Base-by-base conservation (phyloP, 305 asterid genomes). In the Fraxinus xanthoxyloides region DNA sequence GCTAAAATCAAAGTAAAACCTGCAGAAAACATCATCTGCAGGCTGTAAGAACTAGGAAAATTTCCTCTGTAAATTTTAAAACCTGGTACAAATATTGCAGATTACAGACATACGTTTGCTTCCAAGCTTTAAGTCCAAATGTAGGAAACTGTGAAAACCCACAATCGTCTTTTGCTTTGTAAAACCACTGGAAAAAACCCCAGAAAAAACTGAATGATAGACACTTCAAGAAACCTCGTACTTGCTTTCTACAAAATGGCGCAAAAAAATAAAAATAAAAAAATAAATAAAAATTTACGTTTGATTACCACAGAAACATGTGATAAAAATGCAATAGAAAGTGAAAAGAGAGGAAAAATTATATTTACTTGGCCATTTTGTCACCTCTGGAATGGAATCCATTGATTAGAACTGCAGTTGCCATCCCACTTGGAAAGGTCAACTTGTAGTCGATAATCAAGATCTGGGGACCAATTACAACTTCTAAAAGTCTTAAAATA, bases 101-200 rank as follows among this genome's bases (percentile, higher is more conserved):
- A 5, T 67, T 67, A 5, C 19, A 19, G 43, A 43, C 85, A 0
- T 92, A 94, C 98, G 97, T 87, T 81, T 94, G 92, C 82, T 83
- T 93, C 84, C 87, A 82, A 43, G 98, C 97, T 80, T 91, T 86
- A 56, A 94, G 82, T 61, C 98, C 97, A 75, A 94, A 92, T 59
- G 98, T 94, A 43, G 98, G 98, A 24, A 94, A 94, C 87, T 90
- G 90, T 7, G 86, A 75, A 79, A 92, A 94, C 74, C 97, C 98
- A 82, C 97, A 92, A 1, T 86, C 87, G 5, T 88, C 93, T 76
- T 84, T 88, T 21, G 93, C 97, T 23, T 92, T 76, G 81, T 87
- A 94, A 77, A 94, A 94, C 98, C 98, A 92, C 81, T 92, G 94
- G 77, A 94, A 94, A 82, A 94, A 90, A 36, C 91, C 93, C 98